These are phyloP conservation scores for Didymella segeticola DNA, from an alignment of 2,329 filamentous ascomycete genomes.

Conservation along the genomic window DNA sequence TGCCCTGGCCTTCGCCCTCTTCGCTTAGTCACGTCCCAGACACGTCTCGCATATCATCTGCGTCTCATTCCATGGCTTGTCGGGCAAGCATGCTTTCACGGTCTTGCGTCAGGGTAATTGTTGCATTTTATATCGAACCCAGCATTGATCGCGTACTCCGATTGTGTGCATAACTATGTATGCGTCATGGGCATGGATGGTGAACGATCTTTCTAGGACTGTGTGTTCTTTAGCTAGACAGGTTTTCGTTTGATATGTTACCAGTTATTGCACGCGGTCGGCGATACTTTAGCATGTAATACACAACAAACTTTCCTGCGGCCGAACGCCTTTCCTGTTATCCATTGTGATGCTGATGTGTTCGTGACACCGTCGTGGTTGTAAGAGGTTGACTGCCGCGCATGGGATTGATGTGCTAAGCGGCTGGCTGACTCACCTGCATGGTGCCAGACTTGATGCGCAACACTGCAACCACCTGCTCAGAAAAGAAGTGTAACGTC, in stretches of 20 bases:
- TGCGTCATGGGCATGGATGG: constrained; percentile 20
- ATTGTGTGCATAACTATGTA: constrained; percentile 30
- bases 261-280: constrained; percentile 35
- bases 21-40: constrained; percentile 24
- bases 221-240: constrained; percentile 34
- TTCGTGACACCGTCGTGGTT: background rate
- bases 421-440: background rate
- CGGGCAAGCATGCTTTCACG: constrained; percentile 19
- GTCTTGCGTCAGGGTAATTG: constrained; percentile 22
- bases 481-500: background rate
- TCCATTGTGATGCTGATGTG: background rate
- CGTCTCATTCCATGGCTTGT: constrained; percentile 5
- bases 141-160: constrained; percentile 23
- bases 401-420: background rate
- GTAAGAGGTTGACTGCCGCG: background rate
- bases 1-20: constrained; percentile 35
- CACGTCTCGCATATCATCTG: background rate
- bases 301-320: constrained; percentile 29
- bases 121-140: constrained; percentile 28
- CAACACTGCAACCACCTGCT: background rate
- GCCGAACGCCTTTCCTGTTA: constrained; percentile 7
- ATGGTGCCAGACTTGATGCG: background rate
- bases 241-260: constrained; percentile 40
- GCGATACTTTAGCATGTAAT: constrained; percentile 34
- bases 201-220: constrained; percentile 28